Base-by-base conservation (phyloP, 352 stramenopile species). In the Phytophthora palmivora region DNA sequence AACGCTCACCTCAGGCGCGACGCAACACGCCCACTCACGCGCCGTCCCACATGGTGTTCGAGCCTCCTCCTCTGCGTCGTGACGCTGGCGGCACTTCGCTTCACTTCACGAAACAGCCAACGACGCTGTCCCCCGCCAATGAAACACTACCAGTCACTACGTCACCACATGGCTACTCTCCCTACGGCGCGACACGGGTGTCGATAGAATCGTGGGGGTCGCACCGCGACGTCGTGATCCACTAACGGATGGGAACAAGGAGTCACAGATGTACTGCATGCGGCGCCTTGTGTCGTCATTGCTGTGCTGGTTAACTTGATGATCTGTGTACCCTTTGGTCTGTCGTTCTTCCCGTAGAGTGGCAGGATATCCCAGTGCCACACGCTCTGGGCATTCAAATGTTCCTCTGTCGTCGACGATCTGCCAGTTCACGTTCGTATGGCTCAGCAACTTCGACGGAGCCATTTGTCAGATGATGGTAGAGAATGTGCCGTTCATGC, bases 401-500 rank as follows among this genome's bases (percentile, higher is more conserved):
- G 82, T 93, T 91, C 63, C 54, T 94, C 33, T 94, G 59, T 89
- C 82, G 33, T 89, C 84, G 2, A 79, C 82, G 41, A 84, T 94
- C 39, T 91, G 80, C 54, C 84, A 94, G 70, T 94, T 94, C 53
- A 84, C 89, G 16, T 90, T 92, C 56, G 84, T 91, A 16, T 70
- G 70, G 44, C 82, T 75, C 43, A 94, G 84, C 61, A 88, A 84
- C 18, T 94, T 94, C 45, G 78, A 91, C 44, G 78, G 84, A 9
- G 63, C 80, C 0, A 85, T 94, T 50, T 82, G 80, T 55, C 88
- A 91, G 67, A 97, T 98, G 87, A 98, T 98, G 94, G 91, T 98
- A 32, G 96, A 98, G 70, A 98, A 98, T 67, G 89, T 98, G 46
- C 96, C 96, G 19, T 98, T 98, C 74, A 96, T 95, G 80, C 91